Evolutionary conservation across 129 eudicot genomes (phyloP).

Genomic region (Escallonia rubra): DNA sequence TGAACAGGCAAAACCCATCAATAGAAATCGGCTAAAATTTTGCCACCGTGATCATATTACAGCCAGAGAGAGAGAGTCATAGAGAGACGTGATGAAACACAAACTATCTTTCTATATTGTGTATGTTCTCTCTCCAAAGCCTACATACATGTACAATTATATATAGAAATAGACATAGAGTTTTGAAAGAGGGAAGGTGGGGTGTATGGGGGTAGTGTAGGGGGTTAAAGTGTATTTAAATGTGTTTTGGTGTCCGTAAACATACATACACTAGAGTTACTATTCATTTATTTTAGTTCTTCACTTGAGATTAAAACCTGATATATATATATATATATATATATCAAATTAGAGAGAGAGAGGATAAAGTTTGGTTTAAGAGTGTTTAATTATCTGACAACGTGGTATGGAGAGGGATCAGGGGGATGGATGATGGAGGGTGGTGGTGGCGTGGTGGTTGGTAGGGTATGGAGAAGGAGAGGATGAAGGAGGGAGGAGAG

Average conservation of each 20-base stretch:
- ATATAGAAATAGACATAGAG: slow-evolving; percentile 23
- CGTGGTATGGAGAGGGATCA: too few species aligned
- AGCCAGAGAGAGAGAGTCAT: slow-evolving; percentile 17
- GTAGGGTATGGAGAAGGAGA: too few species aligned
- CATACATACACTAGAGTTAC: background rate
- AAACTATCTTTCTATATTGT: background rate
- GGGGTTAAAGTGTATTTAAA: slow-evolving; percentile 33
- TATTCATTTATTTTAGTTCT: background rate
- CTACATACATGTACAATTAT: slow-evolving; percentile 2
- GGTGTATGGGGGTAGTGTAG: slow-evolving; percentile 1
- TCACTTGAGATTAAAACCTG: background rate
- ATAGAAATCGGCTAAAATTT: slow-evolving; percentile 16
- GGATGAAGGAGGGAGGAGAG: too few species aligned
- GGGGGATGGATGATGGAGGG: too few species aligned
- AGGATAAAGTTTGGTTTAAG: too few species aligned
- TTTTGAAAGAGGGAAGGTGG: slow-evolving; percentile 33
- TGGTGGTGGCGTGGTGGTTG: too few species aligned
- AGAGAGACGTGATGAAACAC: slow-evolving; percentile 16
- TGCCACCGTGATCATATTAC: slow-evolving; percentile 33
- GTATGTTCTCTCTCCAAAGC: background rate
- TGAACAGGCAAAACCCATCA: slow-evolving; percentile 11
- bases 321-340: too few species aligned
- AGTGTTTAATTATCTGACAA: too few species aligned
- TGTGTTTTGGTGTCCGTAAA: slow-evolving; percentile 37
- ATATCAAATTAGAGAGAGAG: too few species aligned